phyloP scores from a whole-genome alignment of 2,329 filamentous ascomycete species.

The Paraphoma chrysanthemicola region DNA sequence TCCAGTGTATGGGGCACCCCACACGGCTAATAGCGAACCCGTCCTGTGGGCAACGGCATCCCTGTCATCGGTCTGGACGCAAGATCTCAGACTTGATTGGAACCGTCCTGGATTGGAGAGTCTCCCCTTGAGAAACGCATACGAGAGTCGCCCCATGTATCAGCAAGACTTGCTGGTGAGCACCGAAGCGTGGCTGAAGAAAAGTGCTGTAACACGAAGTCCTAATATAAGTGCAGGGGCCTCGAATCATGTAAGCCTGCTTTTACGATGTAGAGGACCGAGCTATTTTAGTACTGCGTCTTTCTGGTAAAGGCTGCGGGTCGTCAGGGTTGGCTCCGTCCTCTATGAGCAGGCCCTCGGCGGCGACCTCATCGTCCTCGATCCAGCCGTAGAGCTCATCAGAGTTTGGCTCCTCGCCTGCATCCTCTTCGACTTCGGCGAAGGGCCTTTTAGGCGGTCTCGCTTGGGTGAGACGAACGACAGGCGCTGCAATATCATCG shows the following conservation, averaged over 20 bases:
- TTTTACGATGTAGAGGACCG: conserved; percentile 29
- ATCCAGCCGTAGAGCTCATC: conserved; percentile 78
- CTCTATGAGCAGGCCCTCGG: conserved; percentile 48
- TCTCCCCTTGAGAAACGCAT: conserved; percentile 10
- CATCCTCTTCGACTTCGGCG: conserved; percentile 65
- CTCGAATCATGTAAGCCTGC: neutral
- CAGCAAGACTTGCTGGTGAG: conserved; percentile 24
- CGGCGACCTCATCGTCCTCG: conserved; percentile 63
- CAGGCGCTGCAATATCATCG: conserved; percentile 37
- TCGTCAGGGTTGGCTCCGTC: conserved; percentile 27
- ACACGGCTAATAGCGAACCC: conserved; percentile 23
- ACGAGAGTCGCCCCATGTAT: conserved; percentile 19
- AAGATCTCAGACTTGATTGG: conserved; percentile 20
- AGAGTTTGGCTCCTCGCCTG: conserved; percentile 65
- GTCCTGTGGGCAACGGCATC: conserved; percentile 17
- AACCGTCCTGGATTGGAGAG: conserved; percentile 13
- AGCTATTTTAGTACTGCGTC: conserved; percentile 33
- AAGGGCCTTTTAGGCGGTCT: conserved; percentile 65
- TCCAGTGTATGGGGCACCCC: conserved; percentile 22
- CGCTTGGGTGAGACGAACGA: conserved; percentile 23
- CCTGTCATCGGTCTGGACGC: conserved; percentile 24
- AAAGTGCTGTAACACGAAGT: conserved; percentile 1
- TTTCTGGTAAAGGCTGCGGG: conserved; percentile 22
- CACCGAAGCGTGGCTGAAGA: conserved; percentile 21
- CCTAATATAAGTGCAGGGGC: neutral